Evolutionary conservation across 495 filamentous ascomycete species (phyloP).

Genomic region (Penicillium malachiteum): DNA sequence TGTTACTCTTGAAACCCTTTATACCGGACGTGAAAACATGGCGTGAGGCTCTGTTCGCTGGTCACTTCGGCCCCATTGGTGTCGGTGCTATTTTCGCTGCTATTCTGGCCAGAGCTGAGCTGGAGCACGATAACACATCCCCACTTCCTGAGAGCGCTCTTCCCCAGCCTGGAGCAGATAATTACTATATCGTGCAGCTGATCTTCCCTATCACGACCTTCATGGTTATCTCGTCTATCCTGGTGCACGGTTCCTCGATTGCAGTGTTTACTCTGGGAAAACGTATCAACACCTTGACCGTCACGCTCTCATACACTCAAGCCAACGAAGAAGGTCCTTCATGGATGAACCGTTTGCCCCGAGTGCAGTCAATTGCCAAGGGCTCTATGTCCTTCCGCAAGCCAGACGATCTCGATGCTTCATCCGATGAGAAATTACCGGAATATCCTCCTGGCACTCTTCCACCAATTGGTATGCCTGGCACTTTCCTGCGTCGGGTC

Average conservation of each 20-base stretch:
- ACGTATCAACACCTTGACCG: slow-evolving; percentile 92
- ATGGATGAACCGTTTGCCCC: slow-evolving; percentile 93
- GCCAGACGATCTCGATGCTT: slow-evolving; percentile 50
- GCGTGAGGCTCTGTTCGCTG: slow-evolving; percentile 96
- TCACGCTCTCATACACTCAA: slow-evolving; percentile 93
- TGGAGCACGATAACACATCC: slow-evolving; percentile 70
- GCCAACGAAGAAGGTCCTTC: slow-evolving; percentile 84
- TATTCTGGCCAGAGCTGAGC: slow-evolving; percentile 84
- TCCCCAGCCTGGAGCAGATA: slow-evolving; percentile 46
- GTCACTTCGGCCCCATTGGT: slow-evolving; percentile 97
- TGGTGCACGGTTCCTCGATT: slow-evolving; percentile 96
- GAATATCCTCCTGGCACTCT: slow-evolving; percentile 76
- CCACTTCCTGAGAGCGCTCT: slow-evolving; percentile 66
- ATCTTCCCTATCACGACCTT: slow-evolving; percentile 98
- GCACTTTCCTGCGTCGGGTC: slow-evolving; percentile 78
- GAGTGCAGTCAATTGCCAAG: slow-evolving; percentile 79
- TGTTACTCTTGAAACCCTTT: slow-evolving; percentile 86
- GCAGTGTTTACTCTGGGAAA: slow-evolving; percentile 98
- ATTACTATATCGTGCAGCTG: slow-evolving; percentile 70
- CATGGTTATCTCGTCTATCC: slow-evolving; percentile 88
- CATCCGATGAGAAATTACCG: slow-evolving; percentile 60
- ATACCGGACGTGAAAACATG: slow-evolving; percentile 98
- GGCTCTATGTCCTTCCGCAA: slow-evolving; percentile 79
- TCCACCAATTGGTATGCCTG: slow-evolving; percentile 72
- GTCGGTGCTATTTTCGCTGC: slow-evolving; percentile 96